These are phyloP conservation scores for Paraphoma chrysanthemicola DNA, from an alignment of 2,329 filamentous ascomycete genomes.

Conservation along the genomic window DNA sequence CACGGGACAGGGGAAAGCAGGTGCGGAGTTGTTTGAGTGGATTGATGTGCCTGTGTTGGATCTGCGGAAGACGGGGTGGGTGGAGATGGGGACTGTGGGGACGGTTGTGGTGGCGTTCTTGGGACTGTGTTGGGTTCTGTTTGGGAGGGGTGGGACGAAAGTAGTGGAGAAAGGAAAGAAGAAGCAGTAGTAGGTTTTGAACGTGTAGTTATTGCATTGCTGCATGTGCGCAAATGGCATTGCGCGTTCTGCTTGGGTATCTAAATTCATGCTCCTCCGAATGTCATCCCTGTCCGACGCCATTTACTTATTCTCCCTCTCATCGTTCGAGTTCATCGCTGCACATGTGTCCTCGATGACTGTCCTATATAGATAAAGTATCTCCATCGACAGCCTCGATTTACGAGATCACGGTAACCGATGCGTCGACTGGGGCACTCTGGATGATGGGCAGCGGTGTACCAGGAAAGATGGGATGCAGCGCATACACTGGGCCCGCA, in stretches of 20 bases:
- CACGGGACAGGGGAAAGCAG: not conserved
- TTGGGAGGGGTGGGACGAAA: conserved; percentile 18
- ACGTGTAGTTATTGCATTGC: not conserved
- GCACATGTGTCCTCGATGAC: no score
- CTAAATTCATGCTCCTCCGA: not conserved
- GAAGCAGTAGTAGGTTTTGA: conserved; percentile 18
- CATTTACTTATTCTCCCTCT: not conserved
- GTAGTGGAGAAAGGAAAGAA: conserved; percentile 26
- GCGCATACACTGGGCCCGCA: conserved; percentile 78
- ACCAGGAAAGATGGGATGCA: conserved; percentile 70
- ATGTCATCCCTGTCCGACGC: not conserved
- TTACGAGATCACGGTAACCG: conserved; percentile 19
- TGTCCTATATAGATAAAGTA: no score
- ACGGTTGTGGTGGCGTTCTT: conserved; percentile 53
- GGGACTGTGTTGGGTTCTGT: conserved; percentile 54
- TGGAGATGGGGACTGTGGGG: conserved; percentile 53
- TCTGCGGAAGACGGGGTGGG: conserved; percentile 40
- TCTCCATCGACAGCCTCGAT: no score
- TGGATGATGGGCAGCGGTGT: conserved; percentile 31
- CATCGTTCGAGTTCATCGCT: not conserved
- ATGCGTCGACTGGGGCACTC: conserved; percentile 29
- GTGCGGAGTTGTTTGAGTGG: conserved; percentile 33
- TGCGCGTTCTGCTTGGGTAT: conserved; percentile 6
- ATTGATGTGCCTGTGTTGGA: conserved; percentile 54
- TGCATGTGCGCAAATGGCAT: not conserved